Base-by-base conservation (phyloP, 352 stramenopile species). In the Phytophthora multivora region DNA sequence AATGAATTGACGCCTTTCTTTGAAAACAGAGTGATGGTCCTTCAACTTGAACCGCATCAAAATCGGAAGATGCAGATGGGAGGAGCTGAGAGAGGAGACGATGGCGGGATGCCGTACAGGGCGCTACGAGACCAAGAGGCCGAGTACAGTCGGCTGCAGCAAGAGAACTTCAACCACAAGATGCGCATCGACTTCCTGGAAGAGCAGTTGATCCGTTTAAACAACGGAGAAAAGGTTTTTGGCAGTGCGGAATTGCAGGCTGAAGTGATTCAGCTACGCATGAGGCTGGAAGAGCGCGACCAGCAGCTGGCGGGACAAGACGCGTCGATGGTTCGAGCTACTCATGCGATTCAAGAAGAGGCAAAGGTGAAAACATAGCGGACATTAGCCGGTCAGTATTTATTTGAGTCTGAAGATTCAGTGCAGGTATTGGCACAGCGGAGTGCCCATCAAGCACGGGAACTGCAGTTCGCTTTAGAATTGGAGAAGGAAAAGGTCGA, bases 171-270 rank as follows among this genome's bases (percentile, higher is more conserved):
- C 51, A 74, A 77, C 54, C 54, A 66, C 35, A 65, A 68, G 51
- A 59, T 77, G 65, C 65, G 69, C 4, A 74, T 75, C 39, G 63
- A 71, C 35, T 77, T 60, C 21, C 39, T 77, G 31, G 69, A 69
- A 42, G 59, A 68, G 26, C 53, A 68, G 45, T 18, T 68, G 19
- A 50, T 68, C 15, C 21, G 30, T 38, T 31, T 60, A 23, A 51
- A 43, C 28, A 42, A 45, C 13, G 52, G 52, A 16, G 21, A 26
- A 5, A 45, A 23, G 21, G 21, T 33, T 13, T 38, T 53, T n/a
- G 41, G 28, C 19, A 45, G 41, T 15, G 19, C 23, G 2, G 52
- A 60, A n/a, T 19, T 60, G 19, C 13, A 53, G 18, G 28, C 33
- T 19, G 52, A 60, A 36, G 52, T 60, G 19, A 21, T 25, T 39